These are phyloP conservation scores for Seiridium unicorne DNA, from an alignment of 2,329 filamentous ascomycete species.

Conservation along the genomic window DNA sequence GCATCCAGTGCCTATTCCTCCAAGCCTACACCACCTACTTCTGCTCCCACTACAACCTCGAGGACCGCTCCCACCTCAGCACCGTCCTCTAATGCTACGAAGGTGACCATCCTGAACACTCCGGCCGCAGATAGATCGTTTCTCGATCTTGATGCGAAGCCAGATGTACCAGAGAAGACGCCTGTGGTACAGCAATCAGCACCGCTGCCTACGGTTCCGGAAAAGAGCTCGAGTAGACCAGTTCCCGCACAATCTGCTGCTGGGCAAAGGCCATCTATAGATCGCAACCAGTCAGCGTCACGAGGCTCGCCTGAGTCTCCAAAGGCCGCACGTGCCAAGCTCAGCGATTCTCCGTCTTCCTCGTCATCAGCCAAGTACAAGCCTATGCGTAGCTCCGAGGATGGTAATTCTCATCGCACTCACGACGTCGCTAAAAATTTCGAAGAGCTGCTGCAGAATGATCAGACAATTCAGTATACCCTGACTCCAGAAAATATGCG, in stretches of 20 bases:
- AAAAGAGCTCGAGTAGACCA: conserved; percentile 21
- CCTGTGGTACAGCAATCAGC: conserved; percentile 18
- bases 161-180: conserved; percentile 19
- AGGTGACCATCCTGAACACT: conserved; percentile 18
- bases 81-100: conserved; percentile 7
- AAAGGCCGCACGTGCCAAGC: conserved; percentile 33
- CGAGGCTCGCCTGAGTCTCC: conserved; percentile 26
- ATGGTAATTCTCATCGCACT: conserved; percentile 44
- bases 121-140: conserved; percentile 5
- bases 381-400: conserved; percentile 56
- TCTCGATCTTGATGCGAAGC: conserved; percentile 18
- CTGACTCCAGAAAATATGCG: conserved; percentile 79
- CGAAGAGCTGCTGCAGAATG: conserved; percentile 77
- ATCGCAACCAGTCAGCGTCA: conserved; percentile 10
- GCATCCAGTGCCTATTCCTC: not conserved
- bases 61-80: conserved; percentile 4
- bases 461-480: conserved; percentile 80
- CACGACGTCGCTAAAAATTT: conserved; percentile 67
- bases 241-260: conserved; percentile 15
- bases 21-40: conserved; percentile 4
- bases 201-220: conserved; percentile 27
- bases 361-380: conserved; percentile 51
- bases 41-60: conserved; percentile 5
- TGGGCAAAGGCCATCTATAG: conserved; percentile 2
- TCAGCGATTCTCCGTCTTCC: conserved; percentile 50